Evolutionary conservation across 768 basidiomycete genomes (phyloP), one percentile per base, ranked within the genome.

Genomic region (Tricholoma saponaceum): DNA sequence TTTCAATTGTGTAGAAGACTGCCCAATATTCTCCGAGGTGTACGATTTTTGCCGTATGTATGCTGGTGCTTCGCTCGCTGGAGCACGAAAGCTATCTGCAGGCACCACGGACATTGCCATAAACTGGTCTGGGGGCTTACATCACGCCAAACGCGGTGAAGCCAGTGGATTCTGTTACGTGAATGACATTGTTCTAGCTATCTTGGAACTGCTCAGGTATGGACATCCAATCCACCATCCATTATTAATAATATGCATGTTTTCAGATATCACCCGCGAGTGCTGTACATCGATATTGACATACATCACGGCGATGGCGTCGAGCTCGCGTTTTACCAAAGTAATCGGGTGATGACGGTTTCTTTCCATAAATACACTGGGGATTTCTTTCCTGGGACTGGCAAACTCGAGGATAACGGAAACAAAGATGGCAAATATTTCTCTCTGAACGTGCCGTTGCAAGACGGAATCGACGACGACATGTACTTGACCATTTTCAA

Each of bases 301-400:
- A 98, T 98, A 56, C 96, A 99, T 70, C 96, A 99, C 64, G 96
- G 96, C 7, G 96, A 99, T 66, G 96, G 96, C 22, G 97, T 99
- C 2, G 94, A 99, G 68, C 89, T 96, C 59, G 97, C 96, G 0
- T 98, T 99, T 72, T 99, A 96, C 73, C 89, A 96, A 64, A 90
- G 93, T 37, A 95, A 99, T 66, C 87, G 96, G n/a, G 96, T 99
- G 61, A 89, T 98, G 84, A 98, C 96, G 0, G 92, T 98, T 13
- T 98, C 96, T 0, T 99, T 99, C 74, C 96, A 99, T 79, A 98
- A 98, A 74, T 99, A 97, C 77, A 95, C 91, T 1, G 95, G 93
- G 56, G 93, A 96, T 66, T 99, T 99, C 79, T 99, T 99, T 72
- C 96, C 96, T 0, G 95, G 95, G 0, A 99, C 96, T 0, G 96